Percentiles rank a stretch among this genome's conserved stretches.
These are phyloP conservation scores for Ceratocystis huliohia DNA, from an alignment of 2,329 filamentous ascomycete genomes.

Conservation along the genomic window DNA sequence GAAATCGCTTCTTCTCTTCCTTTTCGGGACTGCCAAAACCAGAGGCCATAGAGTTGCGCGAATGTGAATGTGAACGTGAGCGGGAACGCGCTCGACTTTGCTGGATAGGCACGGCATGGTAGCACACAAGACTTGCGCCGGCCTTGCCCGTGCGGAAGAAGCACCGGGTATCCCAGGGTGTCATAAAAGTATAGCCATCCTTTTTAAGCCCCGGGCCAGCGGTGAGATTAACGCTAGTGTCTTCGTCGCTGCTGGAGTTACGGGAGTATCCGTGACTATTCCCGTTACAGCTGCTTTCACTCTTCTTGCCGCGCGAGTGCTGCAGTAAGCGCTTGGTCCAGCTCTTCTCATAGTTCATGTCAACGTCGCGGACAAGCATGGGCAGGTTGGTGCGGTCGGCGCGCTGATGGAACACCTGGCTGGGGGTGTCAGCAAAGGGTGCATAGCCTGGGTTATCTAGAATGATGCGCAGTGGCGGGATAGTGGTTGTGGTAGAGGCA, in stretches of 20 bases:
- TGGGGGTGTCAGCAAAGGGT: conserved; percentile 18
- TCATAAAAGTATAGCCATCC: conserved; percentile 63
- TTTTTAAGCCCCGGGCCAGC: conserved; percentile 40
- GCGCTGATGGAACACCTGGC: conserved; percentile 21
- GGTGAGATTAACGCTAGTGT: conserved; percentile 21
- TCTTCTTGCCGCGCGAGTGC: conserved; percentile 20
- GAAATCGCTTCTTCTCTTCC: conserved; percentile 6
- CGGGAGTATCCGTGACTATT: conserved; percentile 24
- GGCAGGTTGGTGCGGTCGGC: conserved; percentile 3
- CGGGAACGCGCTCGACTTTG: conserved; percentile 22
- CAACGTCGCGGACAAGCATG: conserved; percentile 39
- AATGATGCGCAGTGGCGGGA: conserved; percentile 18
- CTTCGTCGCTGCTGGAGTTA: conserved; percentile 9
- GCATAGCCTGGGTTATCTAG: conserved; percentile 19
- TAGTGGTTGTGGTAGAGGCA: not conserved
- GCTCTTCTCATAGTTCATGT: conserved; percentile 44
- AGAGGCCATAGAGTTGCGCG: conserved; percentile 21
- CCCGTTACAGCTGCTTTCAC: not conserved
- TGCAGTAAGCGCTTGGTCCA: conserved; percentile 16
- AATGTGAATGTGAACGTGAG: conserved; percentile 23
- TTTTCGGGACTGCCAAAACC: conserved; percentile 5
- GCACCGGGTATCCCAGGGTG: conserved; percentile 78
- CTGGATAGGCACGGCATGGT: conserved; percentile 49
- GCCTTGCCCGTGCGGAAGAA: conserved; percentile 69
- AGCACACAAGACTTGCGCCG: conserved; percentile 62